Evolutionary conservation across 2,329 filamentous ascomycete genomes (phyloP).

Genomic region (Stachybotrys chlorohalonatus): DNA sequence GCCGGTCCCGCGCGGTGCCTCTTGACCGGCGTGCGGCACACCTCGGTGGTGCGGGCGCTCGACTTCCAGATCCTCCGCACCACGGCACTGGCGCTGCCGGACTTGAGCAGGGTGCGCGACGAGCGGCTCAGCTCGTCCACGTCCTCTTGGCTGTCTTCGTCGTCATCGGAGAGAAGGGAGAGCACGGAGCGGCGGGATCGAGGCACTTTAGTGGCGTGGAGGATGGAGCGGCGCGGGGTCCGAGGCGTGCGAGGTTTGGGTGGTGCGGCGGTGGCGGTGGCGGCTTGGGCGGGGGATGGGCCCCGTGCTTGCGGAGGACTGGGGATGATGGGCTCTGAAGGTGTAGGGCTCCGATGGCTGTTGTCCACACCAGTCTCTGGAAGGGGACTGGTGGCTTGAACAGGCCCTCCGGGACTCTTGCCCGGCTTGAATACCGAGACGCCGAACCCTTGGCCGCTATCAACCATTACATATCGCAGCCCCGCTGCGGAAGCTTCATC

Average conservation of each 20-base stretch:
- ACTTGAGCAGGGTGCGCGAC: conserved; percentile 6
- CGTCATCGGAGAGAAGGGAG: conserved; percentile 30
- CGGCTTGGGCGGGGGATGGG: conserved; percentile 8
- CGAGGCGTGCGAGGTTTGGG: conserved; percentile 10
- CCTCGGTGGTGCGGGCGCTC: conserved; percentile 17
- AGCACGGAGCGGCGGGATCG: conserved; percentile 28
- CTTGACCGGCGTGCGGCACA: conserved; percentile 13
- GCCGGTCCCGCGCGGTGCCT: not conserved
- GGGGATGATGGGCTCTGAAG: not conserved
- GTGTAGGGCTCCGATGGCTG: not conserved
- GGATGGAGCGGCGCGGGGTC: conserved; percentile 14
- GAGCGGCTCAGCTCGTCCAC: conserved; percentile 20
- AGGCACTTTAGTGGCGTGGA: conserved; percentile 14
- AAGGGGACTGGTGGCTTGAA: not conserved
- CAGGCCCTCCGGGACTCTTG: conserved; percentile 1
- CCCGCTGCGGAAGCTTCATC: not conserved
- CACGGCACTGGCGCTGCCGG: conserved; percentile 7
- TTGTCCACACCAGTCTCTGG: not conserved
- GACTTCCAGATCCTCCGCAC: conserved; percentile 18
- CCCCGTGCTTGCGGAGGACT: not conserved
- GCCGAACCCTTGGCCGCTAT: not conserved
- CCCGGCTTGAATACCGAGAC: not conserved
- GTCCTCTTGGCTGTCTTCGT: conserved; percentile 27
- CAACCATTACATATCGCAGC: not conserved
- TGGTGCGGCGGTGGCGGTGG: not conserved